phyloP scores from a whole-genome alignment of 1,139 yeast species.

The Magnusiomyces clavatus region DNA sequence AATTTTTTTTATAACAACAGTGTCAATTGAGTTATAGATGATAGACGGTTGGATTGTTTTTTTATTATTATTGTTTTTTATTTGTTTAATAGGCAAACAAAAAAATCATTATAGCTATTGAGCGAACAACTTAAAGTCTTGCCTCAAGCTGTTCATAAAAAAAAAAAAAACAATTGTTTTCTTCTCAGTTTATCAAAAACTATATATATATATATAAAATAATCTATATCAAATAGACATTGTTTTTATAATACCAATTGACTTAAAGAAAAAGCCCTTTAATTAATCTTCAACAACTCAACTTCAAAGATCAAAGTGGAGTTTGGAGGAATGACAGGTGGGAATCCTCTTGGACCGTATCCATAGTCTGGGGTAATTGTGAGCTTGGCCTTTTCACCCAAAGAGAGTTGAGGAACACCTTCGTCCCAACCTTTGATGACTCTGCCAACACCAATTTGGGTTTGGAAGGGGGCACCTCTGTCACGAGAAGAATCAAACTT shows the following conservation, averaged over 20 bases:
- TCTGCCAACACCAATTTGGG: slow-evolving; percentile 90
- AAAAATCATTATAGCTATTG: too few species aligned
- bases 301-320: slow-evolving; percentile 91
- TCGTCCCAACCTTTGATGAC: slow-evolving; percentile 96
- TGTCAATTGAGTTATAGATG: too few species aligned
- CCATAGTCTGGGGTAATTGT: slow-evolving; percentile 92
- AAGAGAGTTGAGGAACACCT: slow-evolving; percentile 81
- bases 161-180: too few species aligned
- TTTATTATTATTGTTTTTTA: too few species aligned
- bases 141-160: too few species aligned
- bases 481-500: slow-evolving; percentile 92
- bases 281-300: slow-evolving; percentile 74
- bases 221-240: not conserved
- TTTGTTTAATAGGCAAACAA: too few species aligned
- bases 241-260: too few species aligned
- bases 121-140: too few species aligned
- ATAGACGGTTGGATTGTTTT: too few species aligned
- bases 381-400: slow-evolving; percentile 86
- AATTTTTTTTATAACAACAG: too few species aligned
- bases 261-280: slow-evolving; percentile 5
- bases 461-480: slow-evolving; percentile 91
- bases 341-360: slow-evolving; percentile 91
- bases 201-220: too few species aligned
- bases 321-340: slow-evolving; percentile 92
- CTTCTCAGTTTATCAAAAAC: too few species aligned